Base-by-base conservation (phyloP, 164 flowering plant species). In the Houttuynia cordata region DNA sequence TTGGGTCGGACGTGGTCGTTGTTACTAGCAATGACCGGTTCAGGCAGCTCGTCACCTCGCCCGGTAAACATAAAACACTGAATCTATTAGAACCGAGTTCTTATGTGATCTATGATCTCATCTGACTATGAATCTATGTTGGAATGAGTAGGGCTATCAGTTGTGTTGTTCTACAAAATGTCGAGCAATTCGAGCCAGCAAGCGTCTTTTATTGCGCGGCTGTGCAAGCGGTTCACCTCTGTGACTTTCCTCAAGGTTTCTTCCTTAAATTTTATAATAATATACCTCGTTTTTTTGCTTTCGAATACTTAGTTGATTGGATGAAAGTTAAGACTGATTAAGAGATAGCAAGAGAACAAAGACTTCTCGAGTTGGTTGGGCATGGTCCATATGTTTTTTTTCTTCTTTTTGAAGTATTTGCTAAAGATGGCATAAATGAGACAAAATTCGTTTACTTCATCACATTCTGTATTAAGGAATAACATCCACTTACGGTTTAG, bases 81-180 rank as follows among this genome's bases (percentile, higher is more conserved):
- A n/a, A n/a, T n/a, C n/a, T n/a, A n/a, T n/a, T n/a, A n/a, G n/a
- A n/a, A n/a, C n/a, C n/a, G n/a, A n/a, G n/a, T n/a, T n/a, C n/a
- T n/a, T n/a, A n/a, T n/a, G n/a, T n/a, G n/a, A n/a, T n/a, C n/a
- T n/a, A n/a, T n/a, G n/a, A 30, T 2, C 6, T 30, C 37, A 30
- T 30, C 37, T 30, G 2, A 2, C 37, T 30, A 2, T 2, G 4
- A 2, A 30, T 30, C 37, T 30, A 30, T 30, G 37, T 58, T 34
- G 39, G 9, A 9, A 24, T 53, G 60, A 53, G 61, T 73, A 88
- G 91, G 86, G 22, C 76, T 75, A 74, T 72, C 82, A 4, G 83
- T 85, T 61, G 89, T 81, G 42, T 76, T 83, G 0, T 85, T 82
- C 67, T 81, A 85, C 70, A 69, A 75, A 60, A 83, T 77, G 62